Percentiles rank a stretch among this genome's conserved stretches.
Conservation (phyloP, 768 basidiomycete species). For the Pleurotus ostreatus region DNA sequence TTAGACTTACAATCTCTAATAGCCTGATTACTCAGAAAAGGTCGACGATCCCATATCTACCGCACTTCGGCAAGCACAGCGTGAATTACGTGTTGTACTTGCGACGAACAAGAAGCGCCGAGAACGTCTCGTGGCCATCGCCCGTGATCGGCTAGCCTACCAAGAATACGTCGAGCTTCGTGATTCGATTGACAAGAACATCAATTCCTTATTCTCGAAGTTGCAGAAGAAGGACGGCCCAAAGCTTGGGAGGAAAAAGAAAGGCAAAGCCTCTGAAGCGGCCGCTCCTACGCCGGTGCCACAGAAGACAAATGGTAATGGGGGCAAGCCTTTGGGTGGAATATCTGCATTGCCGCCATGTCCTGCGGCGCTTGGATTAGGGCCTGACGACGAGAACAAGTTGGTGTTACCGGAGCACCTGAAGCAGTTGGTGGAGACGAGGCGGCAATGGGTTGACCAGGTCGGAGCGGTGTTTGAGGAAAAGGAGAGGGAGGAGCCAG, state of each 20-base stretch:
- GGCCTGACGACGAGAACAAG: conserved; percentile 60
- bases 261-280: conserved; percentile 32
- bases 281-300: conserved; percentile 25
- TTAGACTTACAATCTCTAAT: neutral
- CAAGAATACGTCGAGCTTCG: conserved; percentile 87
- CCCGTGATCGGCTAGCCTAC: conserved; percentile 84
- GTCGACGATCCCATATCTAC: conserved; percentile 95
- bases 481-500: conserved; percentile 61
- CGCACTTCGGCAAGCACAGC: conserved; percentile 84
- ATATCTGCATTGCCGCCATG: conserved; percentile 48
- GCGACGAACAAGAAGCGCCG: conserved; percentile 84
- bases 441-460: conserved; percentile 73
- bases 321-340: conserved; percentile 15
- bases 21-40: conserved; percentile 74
- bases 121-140: conserved; percentile 64
- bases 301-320: conserved; percentile 23
- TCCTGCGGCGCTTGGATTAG: conserved; percentile 68
- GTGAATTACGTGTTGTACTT: conserved; percentile 70
- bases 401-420: conserved; percentile 67
- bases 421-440: conserved; percentile 66
- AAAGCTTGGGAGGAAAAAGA: conserved; percentile 80
- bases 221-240: conserved; percentile 79
- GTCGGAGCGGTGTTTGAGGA: conserved; percentile 75
- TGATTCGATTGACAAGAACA: conserved; percentile 84
- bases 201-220: conserved; percentile 68